Evolutionary conservation across 257 asterid genomes (phyloP), one percentile per base, ranked within the genome.

Genomic region (Verbascum thapsus): DNA sequence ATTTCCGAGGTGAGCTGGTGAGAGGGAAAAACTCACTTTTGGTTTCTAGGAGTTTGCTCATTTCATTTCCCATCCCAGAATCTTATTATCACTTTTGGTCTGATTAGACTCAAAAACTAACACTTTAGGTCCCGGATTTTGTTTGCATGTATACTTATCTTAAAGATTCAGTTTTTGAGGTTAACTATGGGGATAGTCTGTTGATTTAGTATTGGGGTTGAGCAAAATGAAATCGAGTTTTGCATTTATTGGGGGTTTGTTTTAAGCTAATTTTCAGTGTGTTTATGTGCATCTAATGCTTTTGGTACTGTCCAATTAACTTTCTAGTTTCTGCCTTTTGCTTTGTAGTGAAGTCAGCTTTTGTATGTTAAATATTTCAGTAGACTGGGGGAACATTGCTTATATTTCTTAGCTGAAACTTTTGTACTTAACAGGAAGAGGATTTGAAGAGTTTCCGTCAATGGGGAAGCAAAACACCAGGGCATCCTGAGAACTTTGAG

Each of bases 401-500:
- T 60, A 38, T 30, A 50, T 16, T 37, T 34, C 40, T 57, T 8
- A 7, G 63, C 67, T 68, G 72, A 78, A 64, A 8, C 44, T 26
- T 48, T 47, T 64, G 35, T 45, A 13, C 18, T 20, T 35, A 13
- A 23, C 60, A 87, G 94, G 94, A 80, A 61, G 90, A 82, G 47
- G 95, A 87, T 68, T 77, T 87, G 72, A 80, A 74, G 74, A 55
- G 51, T 40, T 85, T 87, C 71, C 88, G 94, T 15, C 90, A 87
- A 64, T 87, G 95, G 94, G 95, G 75, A 71, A 85, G 94, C 74
- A 79, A n/a, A 66, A 80, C 92, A 12, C 95, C 95, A 0, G 95
- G 94, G 60, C 95, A 87, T 70, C 95, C 95, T 0, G 95, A 87
- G 79, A 85, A 87, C 75, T 85, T 82, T 55, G 94, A 85, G 81